Evolutionary conservation across 352 stramenopile species (phyloP), one percentile per base, ranked within the genome.

Genomic region (Hyaloperonospora brassicae): DNA sequence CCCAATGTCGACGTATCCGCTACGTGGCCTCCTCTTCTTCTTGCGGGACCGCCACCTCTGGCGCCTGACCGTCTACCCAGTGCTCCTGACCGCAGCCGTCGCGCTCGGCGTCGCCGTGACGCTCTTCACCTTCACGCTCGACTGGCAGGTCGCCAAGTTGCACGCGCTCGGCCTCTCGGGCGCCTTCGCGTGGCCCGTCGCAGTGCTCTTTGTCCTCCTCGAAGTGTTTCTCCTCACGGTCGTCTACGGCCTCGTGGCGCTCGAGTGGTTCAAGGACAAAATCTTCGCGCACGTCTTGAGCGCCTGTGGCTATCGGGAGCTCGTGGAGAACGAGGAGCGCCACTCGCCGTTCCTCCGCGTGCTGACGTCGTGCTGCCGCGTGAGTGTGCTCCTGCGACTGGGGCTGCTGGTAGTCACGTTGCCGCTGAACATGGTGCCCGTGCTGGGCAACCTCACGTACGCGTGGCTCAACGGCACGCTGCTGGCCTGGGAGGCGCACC

Each of bases 391-490:
- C 21, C 58, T 79, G 10, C 69, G 68, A 17, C 47, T 85, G 6
- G 47, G 75, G 2, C 51, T 85, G 25, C 47, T 85, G 46, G 60
- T 85, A 23, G 55, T 76, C 30, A 73, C 71, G 21, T 50, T 85
- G 39, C 75, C 75, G n/a, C 68, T 86, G 17, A 78, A 83, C 47
- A 68, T 83, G 54, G 64, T 86, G 34, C 75, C 75, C 1, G 50
- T 83, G 27, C 13, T 86, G 43, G 75, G 75, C 10, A 79, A 73
- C 36, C 27, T 77, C 42, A 61, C 66, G 38, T 86, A 81, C 50
- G 64, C 76, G 55, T 83, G 66, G 65, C 63, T 86, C 46, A 86
- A 86, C 40, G 72, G 72, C 50, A 63, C 61, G 24, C 56, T 86
- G 24, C 63, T 79, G 53, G 72, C 62, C 3, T 86, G 75, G 75